These are phyloP conservation scores for Vaccinium myrtillus DNA, from an alignment of 148 eudicot genomes.

Conservation along the genomic window DNA sequence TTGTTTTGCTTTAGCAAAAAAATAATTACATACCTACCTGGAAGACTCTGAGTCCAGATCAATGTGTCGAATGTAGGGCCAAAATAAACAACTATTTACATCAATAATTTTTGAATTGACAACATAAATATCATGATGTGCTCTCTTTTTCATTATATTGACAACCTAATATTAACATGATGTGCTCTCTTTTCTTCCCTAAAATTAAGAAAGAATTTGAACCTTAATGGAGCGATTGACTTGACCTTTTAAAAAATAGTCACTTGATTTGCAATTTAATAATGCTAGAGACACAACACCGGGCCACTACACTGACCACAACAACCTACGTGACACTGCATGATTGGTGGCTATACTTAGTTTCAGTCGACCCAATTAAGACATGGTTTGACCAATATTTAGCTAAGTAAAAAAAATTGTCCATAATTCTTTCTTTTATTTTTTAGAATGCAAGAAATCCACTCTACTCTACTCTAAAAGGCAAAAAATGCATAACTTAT, in stretches of 20 bases:
- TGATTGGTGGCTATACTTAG: not conserved
- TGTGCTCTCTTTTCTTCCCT: not conserved
- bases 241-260: too few species aligned
- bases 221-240: not conserved
- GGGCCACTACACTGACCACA: too few species aligned
- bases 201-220: not conserved
- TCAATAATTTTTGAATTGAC: not conserved
- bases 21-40: not conserved
- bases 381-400: not conserved
- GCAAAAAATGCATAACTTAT: not conserved
- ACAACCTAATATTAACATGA: not conserved
- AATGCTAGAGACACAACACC: too few species aligned
- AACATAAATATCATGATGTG: not conserved
- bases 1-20: not conserved
- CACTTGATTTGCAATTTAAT: not conserved
- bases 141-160: not conserved
- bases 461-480: too few species aligned
- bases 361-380: not conserved
- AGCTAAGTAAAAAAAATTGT: not conserved
- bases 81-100: not conserved
- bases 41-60: not conserved
- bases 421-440: not conserved
- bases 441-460: too few species aligned
- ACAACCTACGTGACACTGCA: too few species aligned
- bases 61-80: not conserved